phyloP scores from a whole-genome alignment of 306 rosid genomes.

The Rubus idaeus region DNA sequence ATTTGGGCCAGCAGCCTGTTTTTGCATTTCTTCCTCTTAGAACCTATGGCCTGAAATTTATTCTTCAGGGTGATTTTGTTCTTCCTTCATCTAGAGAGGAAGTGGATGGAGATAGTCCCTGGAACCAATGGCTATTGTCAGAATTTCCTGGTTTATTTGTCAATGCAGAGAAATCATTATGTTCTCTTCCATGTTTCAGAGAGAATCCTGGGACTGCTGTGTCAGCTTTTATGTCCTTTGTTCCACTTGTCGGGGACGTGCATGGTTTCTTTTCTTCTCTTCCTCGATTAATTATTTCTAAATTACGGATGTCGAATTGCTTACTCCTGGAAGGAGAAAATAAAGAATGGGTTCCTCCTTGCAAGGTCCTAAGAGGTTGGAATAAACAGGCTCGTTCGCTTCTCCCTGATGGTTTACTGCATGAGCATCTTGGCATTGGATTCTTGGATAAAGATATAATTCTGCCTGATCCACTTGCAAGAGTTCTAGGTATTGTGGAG shows the following conservation, averaged over 20 bases:
- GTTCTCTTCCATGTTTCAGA: slow-evolving; percentile 73
- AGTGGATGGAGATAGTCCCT: slow-evolving; percentile 92
- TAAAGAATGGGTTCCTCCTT: slow-evolving; percentile 78
- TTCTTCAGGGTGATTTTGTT: slow-evolving; percentile 95
- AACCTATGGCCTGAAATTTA: slow-evolving; percentile 84
- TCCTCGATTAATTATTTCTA: slow-evolving; percentile 73
- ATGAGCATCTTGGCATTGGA: slow-evolving; percentile 77
- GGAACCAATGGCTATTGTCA: slow-evolving; percentile 95
- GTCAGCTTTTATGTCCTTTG: slow-evolving; percentile 85
- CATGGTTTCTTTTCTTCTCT: slow-evolving; percentile 92
- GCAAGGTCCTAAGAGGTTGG: slow-evolving; percentile 92
- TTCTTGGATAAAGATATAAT: slow-evolving; percentile 63
- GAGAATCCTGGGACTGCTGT: slow-evolving; percentile 79
- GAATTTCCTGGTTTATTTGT: slow-evolving; percentile 89
- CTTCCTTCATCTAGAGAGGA: slow-evolving; percentile 99
- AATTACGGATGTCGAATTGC: slow-evolving; percentile 70
- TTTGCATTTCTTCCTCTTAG: slow-evolving; percentile 96
- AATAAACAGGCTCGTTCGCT: slow-evolving; percentile 61
- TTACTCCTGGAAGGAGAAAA: slow-evolving; percentile 70
- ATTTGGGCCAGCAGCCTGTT: slow-evolving; percentile 75
- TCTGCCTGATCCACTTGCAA: slow-evolving; percentile 64
- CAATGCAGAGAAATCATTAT: slow-evolving; percentile 67
- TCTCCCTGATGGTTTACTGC: slow-evolving; percentile 65
- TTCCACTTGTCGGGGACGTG: slow-evolving; percentile 90
- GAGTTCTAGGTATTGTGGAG: slow-evolving; percentile 78